These are phyloP conservation scores for Aspergillus indologenus DNA, from an alignment of 495 filamentous ascomycete genomes.

Conservation along the genomic window DNA sequence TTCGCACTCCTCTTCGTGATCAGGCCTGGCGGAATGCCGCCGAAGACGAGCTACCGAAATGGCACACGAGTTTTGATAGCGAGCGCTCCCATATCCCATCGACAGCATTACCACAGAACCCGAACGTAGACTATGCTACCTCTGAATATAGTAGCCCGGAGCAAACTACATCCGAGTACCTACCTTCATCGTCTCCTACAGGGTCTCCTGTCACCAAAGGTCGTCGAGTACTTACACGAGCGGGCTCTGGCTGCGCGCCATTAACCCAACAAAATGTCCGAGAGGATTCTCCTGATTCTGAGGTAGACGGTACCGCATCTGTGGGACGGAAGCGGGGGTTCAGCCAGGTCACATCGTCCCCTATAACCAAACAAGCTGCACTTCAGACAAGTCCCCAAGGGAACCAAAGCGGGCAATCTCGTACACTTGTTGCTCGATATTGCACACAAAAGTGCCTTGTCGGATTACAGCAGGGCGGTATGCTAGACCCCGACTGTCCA, in stretches of 20 bases:
- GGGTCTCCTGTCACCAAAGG: slow-evolving; percentile 14
- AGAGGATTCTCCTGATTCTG: slow-evolving; percentile 2
- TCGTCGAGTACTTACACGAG: slow-evolving; percentile 21
- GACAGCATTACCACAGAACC: slow-evolving; percentile 13
- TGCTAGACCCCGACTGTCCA: slow-evolving; percentile 34
- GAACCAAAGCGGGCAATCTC: neutral
- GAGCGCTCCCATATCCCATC: slow-evolving; percentile 14
- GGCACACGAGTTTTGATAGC: slow-evolving; percentile 19
- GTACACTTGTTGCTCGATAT: neutral
- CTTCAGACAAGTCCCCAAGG: neutral
- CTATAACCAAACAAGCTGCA: neutral
- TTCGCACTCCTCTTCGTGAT: slow-evolving; percentile 14
- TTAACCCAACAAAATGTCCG: neutral
- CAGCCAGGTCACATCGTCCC: neutral
- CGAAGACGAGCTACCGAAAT: slow-evolving; percentile 14
- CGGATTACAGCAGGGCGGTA: slow-evolving; percentile 30
- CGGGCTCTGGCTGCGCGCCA: slow-evolving; percentile 19
- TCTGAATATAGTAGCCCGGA: slow-evolving; percentile 16
- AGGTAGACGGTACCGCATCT: neutral
- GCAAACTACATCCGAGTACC: slow-evolving; percentile 12
- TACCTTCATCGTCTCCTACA: slow-evolving; percentile 12
- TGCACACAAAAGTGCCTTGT: slow-evolving; percentile 40
- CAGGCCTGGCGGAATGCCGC: slow-evolving; percentile 29
- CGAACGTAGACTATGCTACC: slow-evolving; percentile 16
- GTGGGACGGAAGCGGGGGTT: neutral